These are phyloP conservation scores for Suhomyces xylopsoci DNA, from an alignment of 805 yeast species.

Conservation along the genomic window DNA sequence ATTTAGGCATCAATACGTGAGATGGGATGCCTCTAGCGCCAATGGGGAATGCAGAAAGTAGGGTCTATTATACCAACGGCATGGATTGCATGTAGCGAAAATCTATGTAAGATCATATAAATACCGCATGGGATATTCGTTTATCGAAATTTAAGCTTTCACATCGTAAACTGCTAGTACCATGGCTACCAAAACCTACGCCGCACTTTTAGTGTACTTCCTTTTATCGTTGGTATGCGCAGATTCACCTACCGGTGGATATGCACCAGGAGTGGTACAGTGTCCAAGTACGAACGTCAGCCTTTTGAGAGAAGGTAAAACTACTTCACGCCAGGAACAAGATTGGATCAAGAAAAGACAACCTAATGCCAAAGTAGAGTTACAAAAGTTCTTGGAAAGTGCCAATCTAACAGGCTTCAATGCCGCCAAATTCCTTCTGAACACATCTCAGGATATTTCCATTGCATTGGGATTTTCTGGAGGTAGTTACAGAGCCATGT, in stretches of 20 bases:
- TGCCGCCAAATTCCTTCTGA: slow-evolving; percentile 18
- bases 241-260: slow-evolving; percentile 21
- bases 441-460: slow-evolving; percentile 8
- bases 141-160: background rate
- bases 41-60: background rate
- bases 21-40: background rate
- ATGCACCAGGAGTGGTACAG: slow-evolving; percentile 28
- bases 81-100: background rate
- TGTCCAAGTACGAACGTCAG: slow-evolving; percentile 21
- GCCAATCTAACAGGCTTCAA: slow-evolving; percentile 22
- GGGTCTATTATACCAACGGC: background rate
- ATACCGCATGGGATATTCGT: background rate
- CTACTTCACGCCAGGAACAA: slow-evolving; percentile 22
- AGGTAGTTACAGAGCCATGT: slow-evolving; percentile 46
- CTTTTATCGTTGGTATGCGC: slow-evolving; percentile 7
- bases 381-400: slow-evolving; percentile 19
- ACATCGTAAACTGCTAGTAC: background rate
- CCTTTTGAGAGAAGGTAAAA: slow-evolving; percentile 24
- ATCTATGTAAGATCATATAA: background rate
- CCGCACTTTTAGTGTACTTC: background rate
- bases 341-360: slow-evolving; percentile 24
- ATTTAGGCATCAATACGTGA: background rate
- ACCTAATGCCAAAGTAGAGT: slow-evolving; percentile 20
- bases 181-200: background rate
- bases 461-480: slow-evolving; percentile 40